These are phyloP conservation scores for Candida sanyaensis DNA, from an alignment of 1,139 yeast genomes.

Conservation along the genomic window DNA sequence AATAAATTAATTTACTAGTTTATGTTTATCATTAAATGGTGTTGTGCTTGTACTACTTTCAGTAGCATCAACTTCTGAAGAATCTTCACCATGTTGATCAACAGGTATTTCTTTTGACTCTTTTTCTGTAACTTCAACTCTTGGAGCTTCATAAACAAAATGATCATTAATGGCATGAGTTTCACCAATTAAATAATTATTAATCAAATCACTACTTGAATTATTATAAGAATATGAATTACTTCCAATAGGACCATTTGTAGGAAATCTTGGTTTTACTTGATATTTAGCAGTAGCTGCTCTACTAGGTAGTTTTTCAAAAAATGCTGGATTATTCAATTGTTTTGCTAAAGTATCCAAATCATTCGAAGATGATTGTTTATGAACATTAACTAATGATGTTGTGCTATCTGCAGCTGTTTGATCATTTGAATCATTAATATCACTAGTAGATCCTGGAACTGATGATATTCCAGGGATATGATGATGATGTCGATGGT, in stretches of 20 bases:
- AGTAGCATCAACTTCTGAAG: slow-evolving; percentile 1
- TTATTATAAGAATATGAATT: slow-evolving; percentile 15
- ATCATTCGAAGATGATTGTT: slow-evolving; percentile 13
- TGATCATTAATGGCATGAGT: slow-evolving; percentile 36
- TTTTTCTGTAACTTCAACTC: slow-evolving; percentile 9
- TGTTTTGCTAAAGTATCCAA: slow-evolving; percentile 46
- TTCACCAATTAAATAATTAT: slow-evolving; percentile 20
- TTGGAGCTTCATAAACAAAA: slow-evolving; percentile 28
- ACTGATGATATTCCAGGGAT: background rate
- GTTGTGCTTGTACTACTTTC: background rate
- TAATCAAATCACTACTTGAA: slow-evolving; percentile 25
- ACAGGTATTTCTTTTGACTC: background rate
- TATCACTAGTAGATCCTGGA: slow-evolving; percentile 1
- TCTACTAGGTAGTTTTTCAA: slow-evolving; percentile 42
- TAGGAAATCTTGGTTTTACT: slow-evolving; percentile 14
- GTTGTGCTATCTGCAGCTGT: slow-evolving; percentile 5
- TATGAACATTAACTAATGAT: slow-evolving; percentile 10
- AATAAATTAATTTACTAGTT: background rate
- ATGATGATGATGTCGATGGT: background rate
- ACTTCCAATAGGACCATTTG: background rate
- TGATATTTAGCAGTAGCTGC: slow-evolving; percentile 24
- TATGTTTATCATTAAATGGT: background rate
- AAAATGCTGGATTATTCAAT: slow-evolving; percentile 35
- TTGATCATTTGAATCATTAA: slow-evolving; percentile 4
- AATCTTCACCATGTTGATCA: background rate